Conservation (phyloP, 257 asterid genomes). For the Cynanchum wilfordii region DNA sequence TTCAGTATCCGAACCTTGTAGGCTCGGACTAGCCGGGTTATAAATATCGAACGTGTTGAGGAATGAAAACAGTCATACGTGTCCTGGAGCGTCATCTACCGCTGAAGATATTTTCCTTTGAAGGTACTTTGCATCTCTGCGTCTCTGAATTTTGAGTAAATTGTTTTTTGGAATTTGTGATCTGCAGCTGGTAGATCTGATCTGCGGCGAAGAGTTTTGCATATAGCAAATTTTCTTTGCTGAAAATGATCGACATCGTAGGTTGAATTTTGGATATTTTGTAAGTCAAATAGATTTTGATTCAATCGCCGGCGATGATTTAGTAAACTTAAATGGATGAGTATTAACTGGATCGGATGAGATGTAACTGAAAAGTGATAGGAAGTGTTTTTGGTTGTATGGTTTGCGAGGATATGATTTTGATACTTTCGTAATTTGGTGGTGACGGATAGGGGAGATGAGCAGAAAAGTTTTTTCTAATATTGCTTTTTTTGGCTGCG, state of each 20-base stretch:
- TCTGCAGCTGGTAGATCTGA: constrained; percentile 3
- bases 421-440: background rate
- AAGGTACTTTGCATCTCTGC: constrained; percentile 20
- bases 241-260: background rate
- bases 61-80: constrained; percentile 4
- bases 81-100: background rate
- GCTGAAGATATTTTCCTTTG: constrained; percentile 8
- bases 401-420: background rate
- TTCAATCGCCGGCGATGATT: background rate
- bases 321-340: background rate
- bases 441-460: background rate
- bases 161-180: background rate
- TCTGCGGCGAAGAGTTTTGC: background rate
- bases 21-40: constrained; percentile 36
- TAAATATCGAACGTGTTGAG: constrained; percentile 18
- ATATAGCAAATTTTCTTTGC: background rate
- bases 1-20: constrained; percentile 32
- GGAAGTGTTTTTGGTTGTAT: background rate
- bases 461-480: background rate
- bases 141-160: background rate
- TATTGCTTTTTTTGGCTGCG: background rate
- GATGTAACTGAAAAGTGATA: background rate
- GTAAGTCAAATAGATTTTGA: constrained; percentile 10
- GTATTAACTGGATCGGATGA: background rate
- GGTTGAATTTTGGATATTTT: background rate